Percentiles rank a stretch among this genome's conserved stretches.
phyloP scores from a whole-genome alignment of 805 yeast species.

The Tetrapisispora fleetii region DNA sequence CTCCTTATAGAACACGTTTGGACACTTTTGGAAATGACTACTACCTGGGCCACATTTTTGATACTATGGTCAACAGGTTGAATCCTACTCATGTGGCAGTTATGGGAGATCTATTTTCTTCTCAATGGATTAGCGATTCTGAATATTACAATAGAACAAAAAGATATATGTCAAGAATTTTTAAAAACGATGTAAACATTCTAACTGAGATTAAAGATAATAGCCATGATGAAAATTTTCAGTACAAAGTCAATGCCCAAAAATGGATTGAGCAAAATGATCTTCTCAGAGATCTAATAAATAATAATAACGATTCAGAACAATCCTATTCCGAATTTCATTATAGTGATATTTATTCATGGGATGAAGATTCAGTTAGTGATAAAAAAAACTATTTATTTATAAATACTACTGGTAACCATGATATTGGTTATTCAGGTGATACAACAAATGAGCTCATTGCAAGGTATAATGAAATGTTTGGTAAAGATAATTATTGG shows the following conservation, averaged over 20 bases:
- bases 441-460: slow-evolving; percentile 90
- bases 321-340: slow-evolving; percentile 35
- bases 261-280: slow-evolving; percentile 21
- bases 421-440: slow-evolving; percentile 91
- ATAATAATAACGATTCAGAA: not conserved
- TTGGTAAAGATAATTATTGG: slow-evolving; percentile 81
- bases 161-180: slow-evolving; percentile 62
- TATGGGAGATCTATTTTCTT: slow-evolving; percentile 85
- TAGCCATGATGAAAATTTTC: slow-evolving; percentile 21
- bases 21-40: slow-evolving; percentile 88
- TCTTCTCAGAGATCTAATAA: not conserved
- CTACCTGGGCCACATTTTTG: slow-evolving; percentile 76
- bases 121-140: slow-evolving; percentile 88
- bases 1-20: slow-evolving; percentile 61
- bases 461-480: slow-evolving; percentile 61
- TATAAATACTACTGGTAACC: slow-evolving; percentile 86
- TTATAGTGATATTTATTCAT: slow-evolving; percentile 53
- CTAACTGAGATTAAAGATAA: slow-evolving; percentile 31
- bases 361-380: slow-evolving; percentile 45
- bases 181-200: slow-evolving; percentile 57
- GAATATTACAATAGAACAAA: slow-evolving; percentile 76
- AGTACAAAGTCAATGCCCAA: slow-evolving; percentile 21
- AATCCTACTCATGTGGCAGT: slow-evolving; percentile 77
- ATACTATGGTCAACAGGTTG: slow-evolving; percentile 50
- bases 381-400: slow-evolving; percentile 50